Base-by-base conservation (phyloP, 768 basidiomycete genomes). In the Naematelia aurantialba region DNA sequence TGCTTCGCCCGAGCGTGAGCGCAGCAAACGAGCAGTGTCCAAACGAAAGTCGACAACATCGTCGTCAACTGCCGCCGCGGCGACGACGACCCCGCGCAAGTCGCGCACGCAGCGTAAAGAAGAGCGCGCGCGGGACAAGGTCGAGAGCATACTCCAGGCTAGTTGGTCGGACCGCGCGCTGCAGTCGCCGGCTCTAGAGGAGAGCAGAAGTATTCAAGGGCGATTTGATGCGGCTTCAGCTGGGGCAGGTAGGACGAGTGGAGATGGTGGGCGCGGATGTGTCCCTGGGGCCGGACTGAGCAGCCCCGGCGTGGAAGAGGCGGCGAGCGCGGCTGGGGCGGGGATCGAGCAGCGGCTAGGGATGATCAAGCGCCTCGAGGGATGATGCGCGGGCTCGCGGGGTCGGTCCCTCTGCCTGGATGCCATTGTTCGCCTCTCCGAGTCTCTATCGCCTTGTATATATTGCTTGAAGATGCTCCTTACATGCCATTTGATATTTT, bases 311-410 rank as follows among this genome's bases (percentile, higher is more conserved):
- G 55, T 63, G n/a, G 66, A 67, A 25, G 55, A 59, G 51, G 59
- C 45, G 5, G 24, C 24, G 4, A 22, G 25, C 21, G 55, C 22
- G 10, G 45, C 22, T 25, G 59, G 56, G 14, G 56, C 39, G 21
- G 66, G 66, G 30, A 67, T 67, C 29, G 62, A 67, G 53, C 62
- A 63, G 57, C 29, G 66, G n/a, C 57, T 67, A 49, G 66, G 61
- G n/a, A 44, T 61, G 62, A 25, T 67, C 26, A 60, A 45, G 48
- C 29, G 45, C 10, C 47, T 67, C 2, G 54, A 62, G 44, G 45
- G 55, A 19, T 65, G 45, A 31, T 30, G 13, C n/a, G n/a, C n/a
- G n/a, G n/a, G n/a, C n/a, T n/a, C n/a, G 11, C 47, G 24, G 47
- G 14, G 21, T 48, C 47, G 24, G 10, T 48, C 11, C 10, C 24